phyloP scores from a whole-genome alignment of 495 filamentous ascomycete species.

The Aspergillus cavernicola region DNA sequence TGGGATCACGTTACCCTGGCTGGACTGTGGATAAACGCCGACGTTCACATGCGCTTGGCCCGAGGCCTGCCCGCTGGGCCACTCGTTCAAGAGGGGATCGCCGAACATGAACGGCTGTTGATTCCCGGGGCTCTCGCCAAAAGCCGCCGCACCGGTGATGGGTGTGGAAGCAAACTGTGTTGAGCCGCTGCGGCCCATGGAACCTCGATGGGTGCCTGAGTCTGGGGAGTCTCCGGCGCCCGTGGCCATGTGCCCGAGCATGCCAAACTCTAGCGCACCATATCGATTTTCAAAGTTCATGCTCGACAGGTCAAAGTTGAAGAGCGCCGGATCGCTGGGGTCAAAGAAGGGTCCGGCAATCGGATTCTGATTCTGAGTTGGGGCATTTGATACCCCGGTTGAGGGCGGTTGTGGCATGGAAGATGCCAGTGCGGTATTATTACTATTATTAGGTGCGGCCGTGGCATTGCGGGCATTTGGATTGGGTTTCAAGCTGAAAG shows the following conservation, averaged over 20 bases:
- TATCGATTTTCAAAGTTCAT: slow-evolving; percentile 96
- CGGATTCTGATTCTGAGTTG: slow-evolving; percentile 36
- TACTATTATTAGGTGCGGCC: slow-evolving; percentile 9
- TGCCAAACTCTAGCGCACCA: slow-evolving; percentile 87
- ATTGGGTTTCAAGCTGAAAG: slow-evolving; percentile 50
- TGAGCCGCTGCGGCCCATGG: slow-evolving; percentile 47
- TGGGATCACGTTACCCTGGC: slow-evolving; percentile 37
- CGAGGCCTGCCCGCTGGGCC: slow-evolving; percentile 38
- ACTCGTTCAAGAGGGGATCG: slow-evolving; percentile 46
- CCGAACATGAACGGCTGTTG: slow-evolving; percentile 48
- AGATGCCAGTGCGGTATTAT: slow-evolving; percentile 24
- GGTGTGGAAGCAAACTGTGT: slow-evolving; percentile 42
- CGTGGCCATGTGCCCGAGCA: slow-evolving; percentile 90
- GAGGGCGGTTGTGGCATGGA: slow-evolving; percentile 32
- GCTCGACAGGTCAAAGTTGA: slow-evolving; percentile 90
- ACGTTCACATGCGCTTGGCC: slow-evolving; percentile 40
- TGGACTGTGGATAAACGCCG: slow-evolving; percentile 34
- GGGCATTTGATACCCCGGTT: slow-evolving; percentile 30
- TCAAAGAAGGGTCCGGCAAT: slow-evolving; percentile 70
- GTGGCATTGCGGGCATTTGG: slow-evolving; percentile 36
- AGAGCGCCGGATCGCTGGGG: slow-evolving; percentile 82
- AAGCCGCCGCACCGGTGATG: slow-evolving; percentile 27
- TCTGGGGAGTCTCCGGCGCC: slow-evolving; percentile 80
- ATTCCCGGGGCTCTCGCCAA: slow-evolving; percentile 42
- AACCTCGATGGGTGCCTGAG: slow-evolving; percentile 44